Conservation (phyloP, 768 basidiomycete species). For the Astraeus odoratus region DNA sequence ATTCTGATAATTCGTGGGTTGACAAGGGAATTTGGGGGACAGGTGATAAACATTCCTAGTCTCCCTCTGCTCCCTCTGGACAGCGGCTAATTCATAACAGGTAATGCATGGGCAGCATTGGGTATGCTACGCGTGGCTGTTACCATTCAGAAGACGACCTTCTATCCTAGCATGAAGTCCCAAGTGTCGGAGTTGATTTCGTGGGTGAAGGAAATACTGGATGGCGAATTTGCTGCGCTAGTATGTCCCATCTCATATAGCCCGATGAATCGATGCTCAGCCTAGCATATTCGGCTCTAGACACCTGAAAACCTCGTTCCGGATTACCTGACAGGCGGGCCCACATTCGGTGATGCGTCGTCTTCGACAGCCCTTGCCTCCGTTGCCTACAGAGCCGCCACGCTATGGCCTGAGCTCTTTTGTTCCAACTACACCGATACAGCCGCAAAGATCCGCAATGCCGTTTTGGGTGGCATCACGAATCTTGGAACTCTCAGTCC, state of each 20-base stretch:
- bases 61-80: neutral
- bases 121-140: slow-evolving; percentile 36
- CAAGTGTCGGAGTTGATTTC: slow-evolving; percentile 24
- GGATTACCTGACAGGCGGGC: slow-evolving; percentile 29
- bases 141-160: slow-evolving; percentile 30
- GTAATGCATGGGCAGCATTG: slow-evolving; percentile 36
- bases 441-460: slow-evolving; percentile 27
- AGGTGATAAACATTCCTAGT: slow-evolving; percentile 14
- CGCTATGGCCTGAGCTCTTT: slow-evolving; percentile 24
- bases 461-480: slow-evolving; percentile 26
- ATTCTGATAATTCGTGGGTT: slow-evolving; percentile 6
- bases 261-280: neutral
- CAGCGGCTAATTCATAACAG: slow-evolving; percentile 3
- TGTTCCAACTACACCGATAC: slow-evolving; percentile 24
- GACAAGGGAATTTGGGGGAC: slow-evolving; percentile 30
- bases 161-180: slow-evolving; percentile 18
- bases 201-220: slow-evolving; percentile 36
- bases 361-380: slow-evolving; percentile 24
- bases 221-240: slow-evolving; percentile 44
- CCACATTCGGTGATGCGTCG: slow-evolving; percentile 30
- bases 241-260: neutral
- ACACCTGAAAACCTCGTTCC: slow-evolving; percentile 27
- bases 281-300: slow-evolving; percentile 6
- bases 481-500: slow-evolving; percentile 31
- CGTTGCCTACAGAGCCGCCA: slow-evolving; percentile 19